Percentiles rank a stretch among this genome's conserved stretches.
Evolutionary conservation across 805 yeast species (phyloP).

Genomic region (Zygotorulaspora florentina): DNA sequence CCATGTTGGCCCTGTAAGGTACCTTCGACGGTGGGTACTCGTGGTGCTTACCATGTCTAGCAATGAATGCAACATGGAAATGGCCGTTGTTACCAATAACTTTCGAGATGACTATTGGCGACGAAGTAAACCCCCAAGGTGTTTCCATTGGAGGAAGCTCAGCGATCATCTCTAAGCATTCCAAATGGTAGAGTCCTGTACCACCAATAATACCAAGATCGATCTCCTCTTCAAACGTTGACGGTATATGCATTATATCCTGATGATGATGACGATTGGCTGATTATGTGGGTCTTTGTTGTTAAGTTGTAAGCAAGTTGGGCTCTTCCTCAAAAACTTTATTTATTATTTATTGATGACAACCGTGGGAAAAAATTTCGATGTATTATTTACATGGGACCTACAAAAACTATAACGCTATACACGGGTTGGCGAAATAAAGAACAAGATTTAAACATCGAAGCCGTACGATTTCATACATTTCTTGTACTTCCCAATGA

Average conservation of each 20-base stretch:
- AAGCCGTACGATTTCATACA: conserved; percentile 96
- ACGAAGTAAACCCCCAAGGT: conserved; percentile 97
- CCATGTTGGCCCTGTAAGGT: conserved; percentile 90
- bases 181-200: conserved; percentile 90
- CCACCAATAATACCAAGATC: conserved; percentile 93
- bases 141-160: conserved; percentile 68
- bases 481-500: conserved; percentile 66
- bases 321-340: not conserved
- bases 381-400: not conserved
- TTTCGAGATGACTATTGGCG: conserved; percentile 86
- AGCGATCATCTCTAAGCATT: conserved; percentile 81
- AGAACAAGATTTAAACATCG: conserved; percentile 28
- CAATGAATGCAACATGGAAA: conserved; percentile 85
- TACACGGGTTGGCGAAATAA: not conserved
- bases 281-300: not conserved
- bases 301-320: not conserved
- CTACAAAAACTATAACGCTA: not conserved
- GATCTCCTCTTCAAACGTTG: conserved; percentile 39
- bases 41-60: conserved; percentile 91
- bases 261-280: not conserved
- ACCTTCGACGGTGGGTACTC: conserved; percentile 88
- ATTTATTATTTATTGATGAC: no score
- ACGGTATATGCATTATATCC: conserved; percentile 10
- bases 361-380: no score
- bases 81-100: conserved; percentile 39